Conservation (phyloP, 805 yeast genomes). For the Kodamaea sagamina region DNA sequence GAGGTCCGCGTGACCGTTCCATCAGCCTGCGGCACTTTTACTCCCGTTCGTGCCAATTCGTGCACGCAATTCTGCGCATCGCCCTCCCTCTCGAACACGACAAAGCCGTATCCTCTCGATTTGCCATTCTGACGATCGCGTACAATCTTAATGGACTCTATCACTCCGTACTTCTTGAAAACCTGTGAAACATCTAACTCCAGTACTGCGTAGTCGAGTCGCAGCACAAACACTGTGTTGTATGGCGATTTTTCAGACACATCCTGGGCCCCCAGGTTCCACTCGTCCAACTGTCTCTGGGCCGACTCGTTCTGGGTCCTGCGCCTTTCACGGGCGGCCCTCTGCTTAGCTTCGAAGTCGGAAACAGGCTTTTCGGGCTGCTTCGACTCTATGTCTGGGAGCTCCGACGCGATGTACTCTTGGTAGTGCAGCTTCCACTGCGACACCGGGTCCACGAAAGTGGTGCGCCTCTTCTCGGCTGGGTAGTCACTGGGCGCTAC, state of each 20-base stretch:
- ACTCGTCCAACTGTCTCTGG: conserved; percentile 30
- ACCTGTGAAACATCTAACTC: conserved; percentile 69
- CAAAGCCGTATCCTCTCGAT: conserved; percentile 82
- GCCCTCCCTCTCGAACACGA: conserved; percentile 61
- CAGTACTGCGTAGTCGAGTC: conserved; percentile 63
- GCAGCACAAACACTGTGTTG: conserved; percentile 73
- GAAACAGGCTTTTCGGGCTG: conserved; percentile 4
- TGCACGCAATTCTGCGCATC: conserved; percentile 65
- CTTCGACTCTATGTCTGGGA: conserved; percentile 9
- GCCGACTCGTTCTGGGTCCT: conserved; percentile 15
- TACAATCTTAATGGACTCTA: conserved; percentile 52
- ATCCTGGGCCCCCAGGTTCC: conserved; percentile 35
- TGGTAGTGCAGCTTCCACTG: conserved; percentile 16
- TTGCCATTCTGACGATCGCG: conserved; percentile 42
- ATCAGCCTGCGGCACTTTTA: conserved; percentile 36
- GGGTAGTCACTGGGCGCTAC: conserved; percentile 52
- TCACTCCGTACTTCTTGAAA: conserved; percentile 67
- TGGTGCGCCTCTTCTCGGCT: conserved; percentile 48
- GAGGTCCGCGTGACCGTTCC: conserved; percentile 48
- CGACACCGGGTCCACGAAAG: conserved; percentile 49
- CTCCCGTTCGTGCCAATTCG: conserved; percentile 51
- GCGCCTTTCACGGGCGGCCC: conserved; percentile 11
- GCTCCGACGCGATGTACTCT: conserved; percentile 1
- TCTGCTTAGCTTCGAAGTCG: conserved; percentile 5
- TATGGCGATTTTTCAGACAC: conserved; percentile 59